Evolutionary conservation across 257 asterid genomes (phyloP), one percentile per base, ranked within the genome.

Genomic region (Solanum commersonii): DNA sequence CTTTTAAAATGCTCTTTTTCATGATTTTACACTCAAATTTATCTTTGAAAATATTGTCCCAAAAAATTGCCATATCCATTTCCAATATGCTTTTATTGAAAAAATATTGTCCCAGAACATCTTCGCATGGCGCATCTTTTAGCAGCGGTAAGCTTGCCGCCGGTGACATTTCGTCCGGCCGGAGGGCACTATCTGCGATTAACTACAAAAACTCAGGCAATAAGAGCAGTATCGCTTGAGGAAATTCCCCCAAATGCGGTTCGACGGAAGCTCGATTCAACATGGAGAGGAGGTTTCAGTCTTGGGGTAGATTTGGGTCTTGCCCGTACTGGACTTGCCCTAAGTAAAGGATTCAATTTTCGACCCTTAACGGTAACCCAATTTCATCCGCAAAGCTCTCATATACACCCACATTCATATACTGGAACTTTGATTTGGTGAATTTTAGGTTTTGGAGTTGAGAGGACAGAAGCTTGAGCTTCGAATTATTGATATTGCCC

Each of bases 201-300:
- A 35, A 49, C 44, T 40, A 27, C 13, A 13, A 37, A 8, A 52
- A 9, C 2, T 22, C 23, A 4, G 67, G 11, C 81, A 65, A 27
- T 68, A 46, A 3, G 60, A 74, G 56, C 92, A 15, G 87, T 88
- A 59, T 56, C 94, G 92, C 92, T 91, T 81, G 93, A 91, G 71
- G 97, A 89, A 85, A 88, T 96, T 84, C 97, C 94, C 82, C 97
- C 98, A 79, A 97, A 97, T 89, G 96, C 92, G 60, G 73, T 92
- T 35, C 93, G 94, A 44, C 92, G 95, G 88, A 94, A 93, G 90
- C 92, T 89, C 3, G 94, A 94, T 63, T 88, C 98, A 10, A 87
- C 91, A 59, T 95, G 96, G 98, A 94, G 98, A 84, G 96, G 98
- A 44, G 98, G 99, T 7, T 96, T 96, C 91, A 96, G 99, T 92